Evolutionary conservation across 1,284 basidiomycete genomes (phyloP), one percentile per base, ranked within the genome.

Genomic region (Jaminaea rosea): DNA sequence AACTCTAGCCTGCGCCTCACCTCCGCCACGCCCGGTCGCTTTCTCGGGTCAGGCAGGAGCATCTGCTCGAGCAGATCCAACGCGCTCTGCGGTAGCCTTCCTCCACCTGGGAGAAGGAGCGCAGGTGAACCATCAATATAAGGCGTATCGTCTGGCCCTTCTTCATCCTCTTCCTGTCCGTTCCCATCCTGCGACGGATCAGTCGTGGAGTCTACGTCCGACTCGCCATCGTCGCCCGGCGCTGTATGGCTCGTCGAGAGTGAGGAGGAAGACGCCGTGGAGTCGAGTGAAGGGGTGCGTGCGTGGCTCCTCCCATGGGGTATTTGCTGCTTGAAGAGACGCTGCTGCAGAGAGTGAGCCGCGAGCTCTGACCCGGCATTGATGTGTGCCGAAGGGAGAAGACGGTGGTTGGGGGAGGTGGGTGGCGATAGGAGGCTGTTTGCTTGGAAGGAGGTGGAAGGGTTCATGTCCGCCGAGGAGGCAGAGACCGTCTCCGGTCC

Each of bases 51-150:
- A 1, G 67, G 44, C 13, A 51, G 34, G 3, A 70, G 50, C 70
- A 73, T 73, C 1, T 39, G 26, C 8, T 62, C 41, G 19, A 73
- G 51, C 17, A 73, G 44, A 1, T 65, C 62, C n/a, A 69, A 51
- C 3, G 67, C 59, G 28, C 41, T 49, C 27, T 70, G 67, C 0
- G 70, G 70, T 3, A 73, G 37, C 11, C 69, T 44, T 0, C 59
- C 69, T 2, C 70, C 69, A 26, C 67, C 69, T 17, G 70, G 65
- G 2, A 73, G 50, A 39, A 70, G 49, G 34, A 73, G 60, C 13
- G 70, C 58, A 6, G 70, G 69, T 17, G 59, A 51, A 9, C 70
- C 70, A 46, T 73, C 70, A 1, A 36, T 27, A 21, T 73, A 73
- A 0, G 63, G 49, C 3, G 46, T 29, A 5, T 13, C 11, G 27